Percentiles rank a stretch among this genome's conserved stretches.
phyloP scores from a whole-genome alignment of 495 filamentous ascomycete species.

The Talaromyces ruber region DNA sequence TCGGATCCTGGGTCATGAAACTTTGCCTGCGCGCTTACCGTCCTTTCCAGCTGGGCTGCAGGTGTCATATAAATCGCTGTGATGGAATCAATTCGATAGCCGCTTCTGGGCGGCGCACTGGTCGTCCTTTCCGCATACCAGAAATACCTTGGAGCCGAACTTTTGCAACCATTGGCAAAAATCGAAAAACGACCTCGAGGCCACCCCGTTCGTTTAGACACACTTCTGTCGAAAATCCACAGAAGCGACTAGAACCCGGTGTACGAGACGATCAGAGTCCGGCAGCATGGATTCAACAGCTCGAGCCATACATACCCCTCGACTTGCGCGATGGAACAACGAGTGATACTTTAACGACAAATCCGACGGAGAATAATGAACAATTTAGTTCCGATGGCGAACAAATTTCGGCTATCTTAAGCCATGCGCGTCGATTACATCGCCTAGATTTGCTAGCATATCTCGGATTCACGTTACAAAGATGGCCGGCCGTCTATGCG shows the following conservation, averaged over 20 bases:
- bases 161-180: background rate
- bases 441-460: constrained; percentile 29
- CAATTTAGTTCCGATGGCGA: constrained; percentile 17
- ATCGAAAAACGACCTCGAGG: background rate
- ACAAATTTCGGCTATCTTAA: constrained; percentile 8
- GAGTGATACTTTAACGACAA: background rate
- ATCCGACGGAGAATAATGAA: constrained; percentile 3
- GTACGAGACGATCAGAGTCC: constrained; percentile 9
- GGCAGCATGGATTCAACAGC: constrained; percentile 30
- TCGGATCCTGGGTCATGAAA: constrained; percentile 37
- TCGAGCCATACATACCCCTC: constrained; percentile 35
- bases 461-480: constrained; percentile 31
- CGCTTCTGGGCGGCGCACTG: background rate
- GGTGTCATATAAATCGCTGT: constrained; percentile 7
- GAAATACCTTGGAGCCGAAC: background rate
- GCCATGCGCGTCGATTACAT: constrained; percentile 4
- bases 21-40: constrained; percentile 28
- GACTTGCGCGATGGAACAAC: constrained; percentile 19
- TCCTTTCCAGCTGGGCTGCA: constrained; percentile 27
- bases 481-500: constrained; percentile 34
- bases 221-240: background rate
- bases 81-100: background rate
- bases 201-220: background rate
- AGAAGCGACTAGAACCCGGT: constrained; percentile 7
- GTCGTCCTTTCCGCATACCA: background rate